These are phyloP conservation scores for Alternaria sp. DNA, from an alignment of 2,329 filamentous ascomycete genomes.

Conservation along the genomic window DNA sequence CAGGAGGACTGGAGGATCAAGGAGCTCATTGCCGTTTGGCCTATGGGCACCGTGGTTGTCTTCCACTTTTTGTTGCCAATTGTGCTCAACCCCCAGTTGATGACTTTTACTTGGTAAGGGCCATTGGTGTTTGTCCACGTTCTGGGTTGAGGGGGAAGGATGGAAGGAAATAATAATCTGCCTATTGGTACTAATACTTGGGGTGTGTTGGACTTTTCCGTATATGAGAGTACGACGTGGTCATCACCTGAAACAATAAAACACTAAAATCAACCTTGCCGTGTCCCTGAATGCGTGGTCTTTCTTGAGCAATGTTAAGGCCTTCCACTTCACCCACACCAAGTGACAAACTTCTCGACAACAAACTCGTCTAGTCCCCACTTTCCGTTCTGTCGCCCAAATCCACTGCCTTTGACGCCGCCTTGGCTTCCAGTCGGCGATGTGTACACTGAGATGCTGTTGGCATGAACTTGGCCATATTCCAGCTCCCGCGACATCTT, in stretches of 20 bases:
- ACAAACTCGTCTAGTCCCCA: constrained; percentile 54
- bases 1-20: constrained; percentile 62
- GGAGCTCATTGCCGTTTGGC: constrained; percentile 70
- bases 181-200: not conserved
- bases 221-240: not conserved
- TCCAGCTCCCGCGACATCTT: constrained; percentile 54
- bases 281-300: not conserved
- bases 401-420: constrained; percentile 55
- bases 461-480: constrained; percentile 54
- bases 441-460: constrained; percentile 55
- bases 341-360: constrained; percentile 44
- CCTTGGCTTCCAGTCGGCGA: constrained; percentile 53
- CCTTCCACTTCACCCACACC: constrained; percentile 27
- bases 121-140: not conserved
- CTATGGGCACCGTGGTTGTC: constrained; percentile 70
- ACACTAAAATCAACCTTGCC: not conserved
- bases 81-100: constrained; percentile 77
- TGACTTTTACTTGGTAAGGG: constrained; percentile 76
- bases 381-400: constrained; percentile 51
- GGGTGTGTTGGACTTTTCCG: not conserved
- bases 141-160: not conserved
- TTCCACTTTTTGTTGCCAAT: constrained; percentile 75
- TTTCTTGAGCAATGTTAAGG: not conserved
- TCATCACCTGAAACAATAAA: not conserved
- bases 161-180: not conserved